A percentile compares a stretch with the other conserved stretches of the same genome.
phyloP scores from a whole-genome alignment of 1,284 basidiomycete genomes.

The Veloporphyrellus conicus region DNA sequence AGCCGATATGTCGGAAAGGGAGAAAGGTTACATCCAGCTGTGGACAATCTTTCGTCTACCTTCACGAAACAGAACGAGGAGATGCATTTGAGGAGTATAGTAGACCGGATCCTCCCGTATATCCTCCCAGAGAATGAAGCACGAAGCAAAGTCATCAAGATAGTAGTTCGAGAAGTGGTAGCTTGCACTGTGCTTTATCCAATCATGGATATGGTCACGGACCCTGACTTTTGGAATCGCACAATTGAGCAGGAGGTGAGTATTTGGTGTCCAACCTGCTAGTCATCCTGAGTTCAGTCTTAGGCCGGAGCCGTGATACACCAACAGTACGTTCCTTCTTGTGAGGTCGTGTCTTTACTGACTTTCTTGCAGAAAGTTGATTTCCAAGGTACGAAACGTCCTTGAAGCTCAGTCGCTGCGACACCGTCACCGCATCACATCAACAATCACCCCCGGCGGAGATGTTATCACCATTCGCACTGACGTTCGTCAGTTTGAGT shows the following conservation, averaged over 20 bases:
- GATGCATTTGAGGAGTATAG: constrained; percentile 68
- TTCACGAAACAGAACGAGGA: constrained; percentile 90
- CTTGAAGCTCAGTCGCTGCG: constrained; percentile 73
- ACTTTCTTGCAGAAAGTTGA: constrained; percentile 56
- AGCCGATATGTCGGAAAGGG: constrained; percentile 66
- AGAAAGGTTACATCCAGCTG: constrained; percentile 70
- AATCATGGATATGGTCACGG: constrained; percentile 85
- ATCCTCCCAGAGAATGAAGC: constrained; percentile 76
- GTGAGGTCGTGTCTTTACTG: constrained; percentile 4
- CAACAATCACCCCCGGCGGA: constrained; percentile 41
- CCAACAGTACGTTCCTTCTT: constrained; percentile 65
- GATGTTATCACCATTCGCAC: constrained; percentile 76
- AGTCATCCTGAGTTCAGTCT: constrained; percentile 3
- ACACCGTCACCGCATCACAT: constrained; percentile 39
- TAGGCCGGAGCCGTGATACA: constrained; percentile 86
- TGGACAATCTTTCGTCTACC: constrained; percentile 79
- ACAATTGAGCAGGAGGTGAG: constrained; percentile 85
- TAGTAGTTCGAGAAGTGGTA: constrained; percentile 78
- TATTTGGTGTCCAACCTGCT: constrained; percentile 10
- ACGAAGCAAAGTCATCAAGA: constrained; percentile 64
- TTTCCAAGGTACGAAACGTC: constrained; percentile 79
- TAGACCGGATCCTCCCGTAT: constrained; percentile 66
- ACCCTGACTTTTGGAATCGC: constrained; percentile 96
- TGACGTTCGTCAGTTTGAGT: constrained; percentile 79
- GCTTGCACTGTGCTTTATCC: constrained; percentile 81